Base-by-base conservation (phyloP, 2,329 filamentous ascomycete species). In the Colletotrichum sansevieriae region DNA sequence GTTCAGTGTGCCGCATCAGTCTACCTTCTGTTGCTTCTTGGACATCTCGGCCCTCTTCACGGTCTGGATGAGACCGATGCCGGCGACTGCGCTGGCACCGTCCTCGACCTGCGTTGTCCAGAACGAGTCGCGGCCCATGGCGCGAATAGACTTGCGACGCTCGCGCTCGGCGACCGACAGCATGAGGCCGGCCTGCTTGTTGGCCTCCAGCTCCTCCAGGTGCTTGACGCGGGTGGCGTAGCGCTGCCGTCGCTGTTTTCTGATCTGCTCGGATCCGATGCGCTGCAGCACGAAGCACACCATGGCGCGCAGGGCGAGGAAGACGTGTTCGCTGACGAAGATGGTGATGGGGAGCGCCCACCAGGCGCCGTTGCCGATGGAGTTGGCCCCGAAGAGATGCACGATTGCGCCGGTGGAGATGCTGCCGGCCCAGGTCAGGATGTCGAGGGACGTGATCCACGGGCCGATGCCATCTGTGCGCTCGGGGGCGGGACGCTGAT, bases 391-490 rank as follows among this genome's bases (percentile, higher is more conserved):
- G 77, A 94, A 94, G 75, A 94, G 86, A 76, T 93, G 92, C 3
- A 92, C 90, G 29, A 94, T 86, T 0, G 92, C 90, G 0, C 90
- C 89, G 0, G 89, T 92, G 8, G 90, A 92, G 70, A 94, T 85
- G 67, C 89, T 92, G 12, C 92, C 92, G 35, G 92, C 79, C 91
- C 91, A 92, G 2, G 89, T 88, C 12, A 94, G 82, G 70, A 92
- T 89, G 55, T 87, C 87, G 12, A 94, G 82, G 0, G 88, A 89
- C 70, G 90, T 85, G 15, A 93, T 84, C 87, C 90, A 94, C 0
- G 92, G 91, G 0, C 92, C 92, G 70, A 94, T 93, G 4, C 89
- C 91, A 74, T 93, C 92, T 1, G 90, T 85, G 6, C 92, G 88
- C 71, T 87, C 86, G 0, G 92, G 92, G 0, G 85, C 87, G 0